phyloP scores from a whole-genome alignment of 352 stramenopile genomes.

The Pythium grandisporangium region DNA sequence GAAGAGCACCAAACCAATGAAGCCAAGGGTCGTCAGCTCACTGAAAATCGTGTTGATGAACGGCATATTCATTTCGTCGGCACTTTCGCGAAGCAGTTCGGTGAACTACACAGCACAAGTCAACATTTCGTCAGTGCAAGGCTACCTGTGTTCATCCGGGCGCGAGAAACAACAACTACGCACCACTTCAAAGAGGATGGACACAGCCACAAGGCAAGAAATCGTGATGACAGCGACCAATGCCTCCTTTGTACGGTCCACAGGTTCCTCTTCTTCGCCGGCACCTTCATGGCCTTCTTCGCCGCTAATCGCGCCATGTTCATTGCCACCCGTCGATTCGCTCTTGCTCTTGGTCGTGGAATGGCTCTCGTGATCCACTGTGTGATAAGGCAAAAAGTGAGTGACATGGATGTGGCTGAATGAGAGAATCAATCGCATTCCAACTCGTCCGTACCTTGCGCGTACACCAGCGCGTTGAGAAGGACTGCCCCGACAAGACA shows the following conservation, averaged over 20 bases:
- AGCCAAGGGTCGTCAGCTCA: conserved; percentile 52
- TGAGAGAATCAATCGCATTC: too few relatives aligned
- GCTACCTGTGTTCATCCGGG: too few relatives aligned
- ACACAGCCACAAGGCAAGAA: conserved; percentile 45
- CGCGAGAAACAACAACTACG: not conserved
- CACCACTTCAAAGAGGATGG: conserved; percentile 52
- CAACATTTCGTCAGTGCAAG: too few relatives aligned
- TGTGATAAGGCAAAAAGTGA: too few relatives aligned
- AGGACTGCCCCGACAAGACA: conserved; percentile 11
- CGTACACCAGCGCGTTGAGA: conserved; percentile 10
- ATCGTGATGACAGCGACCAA: conserved; percentile 42
- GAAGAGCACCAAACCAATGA: conserved; percentile 56
- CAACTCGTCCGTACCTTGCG: conserved; percentile 13
- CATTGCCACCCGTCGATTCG: too few relatives aligned
- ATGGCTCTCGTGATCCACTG: too few relatives aligned
- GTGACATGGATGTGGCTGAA: too few relatives aligned
- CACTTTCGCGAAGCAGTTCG: conserved; percentile 11
- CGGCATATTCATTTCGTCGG: conserved; percentile 17
- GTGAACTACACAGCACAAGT: conserved; percentile 4
- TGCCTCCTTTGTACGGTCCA: conserved; percentile 2
- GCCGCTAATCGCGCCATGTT: too few relatives aligned
- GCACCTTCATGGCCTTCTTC: not conserved
- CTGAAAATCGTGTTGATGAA: conserved; percentile 20
- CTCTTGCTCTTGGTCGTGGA: too few relatives aligned
- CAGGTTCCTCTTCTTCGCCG: conserved; percentile 4